Conservation (phyloP, 257 asterid genomes). For the Jasminum sambac region DNA sequence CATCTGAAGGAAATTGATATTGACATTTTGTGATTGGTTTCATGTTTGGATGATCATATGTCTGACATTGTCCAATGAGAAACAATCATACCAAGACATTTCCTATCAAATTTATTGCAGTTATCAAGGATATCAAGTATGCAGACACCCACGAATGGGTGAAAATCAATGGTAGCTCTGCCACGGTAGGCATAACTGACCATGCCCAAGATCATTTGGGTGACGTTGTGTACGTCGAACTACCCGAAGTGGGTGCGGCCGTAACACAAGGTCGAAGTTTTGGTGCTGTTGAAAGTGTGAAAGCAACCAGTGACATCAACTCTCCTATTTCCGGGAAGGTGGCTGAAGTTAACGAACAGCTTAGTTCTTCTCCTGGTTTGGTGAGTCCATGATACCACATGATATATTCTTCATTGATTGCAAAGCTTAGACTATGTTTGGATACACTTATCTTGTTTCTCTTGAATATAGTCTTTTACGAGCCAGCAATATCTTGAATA, state of each 20-base stretch:
- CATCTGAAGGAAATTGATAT: not conserved
- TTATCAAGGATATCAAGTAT: conserved; percentile 78
- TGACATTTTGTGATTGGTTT: not conserved
- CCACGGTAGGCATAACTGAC: conserved; percentile 86
- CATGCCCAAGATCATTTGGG: conserved; percentile 97
- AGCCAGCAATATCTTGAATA: conserved; percentile 14
- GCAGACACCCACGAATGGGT: conserved; percentile 97
- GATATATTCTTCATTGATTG: not conserved
- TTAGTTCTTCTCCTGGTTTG: conserved; percentile 72
- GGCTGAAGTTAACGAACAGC: conserved; percentile 65
- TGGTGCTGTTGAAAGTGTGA: conserved; percentile 98
- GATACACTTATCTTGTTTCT: not conserved
- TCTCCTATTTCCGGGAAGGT: conserved; percentile 96
- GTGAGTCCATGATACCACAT: conserved; percentile 48
- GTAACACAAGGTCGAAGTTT: conserved; percentile 78
- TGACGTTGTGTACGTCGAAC: conserved; percentile 87
- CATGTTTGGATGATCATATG: not conserved
- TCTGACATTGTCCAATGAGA: not conserved
- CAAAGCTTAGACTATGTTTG: not conserved
- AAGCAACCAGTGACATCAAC: conserved; percentile 89
- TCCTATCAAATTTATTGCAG: conserved; percentile 45
- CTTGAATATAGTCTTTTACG: not conserved
- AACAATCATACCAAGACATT: not conserved
- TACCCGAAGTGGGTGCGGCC: conserved; percentile 72
- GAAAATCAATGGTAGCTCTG: conserved; percentile 73